phyloP scores from a whole-genome alignment of 139 green algal species.

The Trebouxia sp. region DNA sequence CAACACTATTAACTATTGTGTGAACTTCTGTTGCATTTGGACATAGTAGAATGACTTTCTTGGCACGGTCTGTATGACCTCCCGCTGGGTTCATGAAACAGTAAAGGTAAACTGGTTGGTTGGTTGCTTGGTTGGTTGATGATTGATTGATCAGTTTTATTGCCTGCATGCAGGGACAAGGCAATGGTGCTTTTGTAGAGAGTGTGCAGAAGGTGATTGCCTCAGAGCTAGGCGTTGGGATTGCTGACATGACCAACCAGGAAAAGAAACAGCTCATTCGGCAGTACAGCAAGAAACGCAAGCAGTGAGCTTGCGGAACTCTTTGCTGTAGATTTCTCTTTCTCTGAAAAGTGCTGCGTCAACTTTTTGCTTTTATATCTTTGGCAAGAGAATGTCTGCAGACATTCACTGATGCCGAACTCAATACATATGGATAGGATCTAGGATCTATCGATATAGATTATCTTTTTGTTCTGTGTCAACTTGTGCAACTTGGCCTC shows the following conservation, averaged over 20 bases:
- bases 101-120: not conserved
- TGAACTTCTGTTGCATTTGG: too few relatives aligned
- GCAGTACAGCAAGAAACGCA: not conserved
- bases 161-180: conserved; percentile 39
- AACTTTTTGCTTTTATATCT: too few relatives aligned
- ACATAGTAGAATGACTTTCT: not conserved
- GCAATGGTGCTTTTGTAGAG: conserved; percentile 60
- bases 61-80: too few relatives aligned
- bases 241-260: conserved; percentile 59
- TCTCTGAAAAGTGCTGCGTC: too few relatives aligned
- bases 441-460: not conserved
- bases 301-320: not conserved
- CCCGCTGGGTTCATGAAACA: not conserved
- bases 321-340: too few relatives aligned
- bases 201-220: conserved; percentile 63
- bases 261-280: conserved; percentile 51
- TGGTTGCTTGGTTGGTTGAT: not conserved
- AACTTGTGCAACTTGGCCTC: not conserved
- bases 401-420: too few relatives aligned
- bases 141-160: not conserved
- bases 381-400: too few relatives aligned
- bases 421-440: too few relatives aligned
- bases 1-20: too few relatives aligned
- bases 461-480: not conserved
- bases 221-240: conserved; percentile 45